A percentile compares a stretch with the other conserved stretches of the same genome.
Conservation (phyloP, 2,329 filamentous ascomycete genomes). For the Colletotrichum neosansevieriae region DNA sequence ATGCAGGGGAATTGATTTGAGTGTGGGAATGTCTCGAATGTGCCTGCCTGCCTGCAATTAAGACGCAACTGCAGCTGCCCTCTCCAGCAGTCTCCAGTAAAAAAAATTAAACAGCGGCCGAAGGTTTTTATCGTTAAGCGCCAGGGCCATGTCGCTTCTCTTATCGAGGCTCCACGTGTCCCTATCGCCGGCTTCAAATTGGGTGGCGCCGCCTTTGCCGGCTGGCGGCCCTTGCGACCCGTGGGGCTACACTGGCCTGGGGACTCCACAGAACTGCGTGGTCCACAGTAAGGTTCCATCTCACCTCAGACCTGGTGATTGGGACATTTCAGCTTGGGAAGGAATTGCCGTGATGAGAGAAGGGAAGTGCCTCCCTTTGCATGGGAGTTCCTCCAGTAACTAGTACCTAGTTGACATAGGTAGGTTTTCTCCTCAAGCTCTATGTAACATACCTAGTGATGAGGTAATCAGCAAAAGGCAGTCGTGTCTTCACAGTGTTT, state of each 20-base stretch:
- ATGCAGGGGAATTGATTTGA: background rate
- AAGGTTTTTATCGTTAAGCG: conserved; percentile 20
- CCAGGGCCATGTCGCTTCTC: background rate
- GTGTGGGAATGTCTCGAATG: background rate
- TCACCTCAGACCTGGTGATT: no score
- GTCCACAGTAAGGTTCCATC: no score
- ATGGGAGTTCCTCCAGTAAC: no score
- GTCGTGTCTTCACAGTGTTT: no score
- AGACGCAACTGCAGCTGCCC: background rate
- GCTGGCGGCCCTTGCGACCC: conserved; percentile 32
- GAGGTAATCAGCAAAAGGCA: no score
- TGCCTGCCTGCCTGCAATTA: background rate
- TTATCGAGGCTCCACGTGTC: conserved; percentile 39
- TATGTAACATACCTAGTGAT: no score
- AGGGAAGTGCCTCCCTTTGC: no score
- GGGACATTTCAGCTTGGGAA: no score
- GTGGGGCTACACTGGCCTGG: background rate
- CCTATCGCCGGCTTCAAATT: conserved; percentile 29
- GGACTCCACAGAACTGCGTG: background rate
- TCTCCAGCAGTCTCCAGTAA: background rate
- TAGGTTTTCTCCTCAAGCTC: no score
- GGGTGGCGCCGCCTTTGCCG: conserved; percentile 20
- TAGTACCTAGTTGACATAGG: no score
- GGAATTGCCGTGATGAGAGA: no score
- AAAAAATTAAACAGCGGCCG: background rate